A percentile compares a stretch with the other conserved stretches of the same genome.
Conservation (phyloP, 306 rosid species). For the Echinosophora koreensis region DNA sequence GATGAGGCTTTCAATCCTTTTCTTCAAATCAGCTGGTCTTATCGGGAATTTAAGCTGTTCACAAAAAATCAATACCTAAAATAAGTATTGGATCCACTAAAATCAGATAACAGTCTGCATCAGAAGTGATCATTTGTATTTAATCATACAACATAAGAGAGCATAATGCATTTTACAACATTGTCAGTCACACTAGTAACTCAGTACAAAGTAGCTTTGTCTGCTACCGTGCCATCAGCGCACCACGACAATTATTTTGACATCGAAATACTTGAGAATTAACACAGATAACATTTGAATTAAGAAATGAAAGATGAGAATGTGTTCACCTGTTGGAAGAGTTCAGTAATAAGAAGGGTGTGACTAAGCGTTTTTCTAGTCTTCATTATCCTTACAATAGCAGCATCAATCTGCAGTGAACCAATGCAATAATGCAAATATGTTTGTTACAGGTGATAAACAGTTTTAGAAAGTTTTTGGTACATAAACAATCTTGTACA, state of each 20-base stretch:
- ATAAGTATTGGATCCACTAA: slow-evolving; percentile 29
- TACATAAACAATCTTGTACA: neutral
- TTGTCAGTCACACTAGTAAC: neutral
- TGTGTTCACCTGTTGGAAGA: slow-evolving; percentile 88
- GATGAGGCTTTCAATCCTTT: slow-evolving; percentile 96
- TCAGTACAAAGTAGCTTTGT: neutral
- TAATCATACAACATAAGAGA: neutral
- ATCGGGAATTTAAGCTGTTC: slow-evolving; percentile 93
- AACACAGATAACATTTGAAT: slow-evolving; percentile 24
- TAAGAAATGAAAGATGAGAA: slow-evolving; percentile 23
- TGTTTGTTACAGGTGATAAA: slow-evolving; percentile 6
- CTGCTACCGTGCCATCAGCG: slow-evolving; percentile 14
- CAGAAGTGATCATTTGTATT: neutral
- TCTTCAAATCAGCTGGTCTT: slow-evolving; percentile 98
- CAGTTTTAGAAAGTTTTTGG: neutral
- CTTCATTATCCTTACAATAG: slow-evolving; percentile 98
- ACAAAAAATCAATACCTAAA: slow-evolving; percentile 12
- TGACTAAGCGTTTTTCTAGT: slow-evolving; percentile 96
- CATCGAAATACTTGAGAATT: slow-evolving; percentile 23
- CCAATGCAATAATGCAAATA: slow-evolving; percentile 40
- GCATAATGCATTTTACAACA: slow-evolving; percentile 19
- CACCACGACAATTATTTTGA: slow-evolving; percentile 12
- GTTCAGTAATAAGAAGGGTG: slow-evolving; percentile 97
- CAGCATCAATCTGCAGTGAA: slow-evolving; percentile 89
- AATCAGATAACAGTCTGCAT: slow-evolving; percentile 9